Percentiles rank a stretch among this genome's conserved stretches.
Conservation (phyloP, 257 asterid genomes). For the Solanum tarapatanum region DNA sequence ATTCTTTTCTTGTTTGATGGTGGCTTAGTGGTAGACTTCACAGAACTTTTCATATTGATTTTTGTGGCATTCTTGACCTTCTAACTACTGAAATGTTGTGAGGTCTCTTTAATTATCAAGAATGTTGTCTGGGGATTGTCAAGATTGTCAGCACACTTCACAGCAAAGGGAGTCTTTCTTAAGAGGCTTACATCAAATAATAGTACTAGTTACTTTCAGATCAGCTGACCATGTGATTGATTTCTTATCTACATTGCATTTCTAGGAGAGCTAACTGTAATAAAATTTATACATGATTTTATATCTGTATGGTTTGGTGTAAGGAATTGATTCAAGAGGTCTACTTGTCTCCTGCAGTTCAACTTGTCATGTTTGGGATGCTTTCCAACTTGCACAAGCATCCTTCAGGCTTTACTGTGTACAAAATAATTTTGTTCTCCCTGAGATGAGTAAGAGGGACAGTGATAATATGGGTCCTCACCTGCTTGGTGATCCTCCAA, state of each 20-base stretch:
- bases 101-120: background rate
- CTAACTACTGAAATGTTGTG: background rate
- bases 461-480: constrained; percentile 47
- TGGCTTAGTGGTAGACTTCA: background rate
- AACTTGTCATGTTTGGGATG: constrained; percentile 88
- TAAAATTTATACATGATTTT: background rate
- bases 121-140: background rate
- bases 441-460: constrained; percentile 24
- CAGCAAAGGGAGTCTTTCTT: background rate
- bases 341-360: constrained; percentile 42
- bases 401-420: constrained; percentile 78
- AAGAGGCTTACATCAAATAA: background rate
- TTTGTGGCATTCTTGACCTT: background rate
- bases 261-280: background rate
- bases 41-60: background rate
- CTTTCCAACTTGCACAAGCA: constrained; percentile 88
- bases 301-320: background rate
- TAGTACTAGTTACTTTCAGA: background rate
- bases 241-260: background rate
- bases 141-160: background rate
- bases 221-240: background rate
- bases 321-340: background rate
- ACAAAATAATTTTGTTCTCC: constrained; percentile 31
- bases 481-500: constrained; percentile 81
- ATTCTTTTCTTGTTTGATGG: background rate